Evolutionary conservation across 495 filamentous ascomycete species (phyloP).

Genomic region (Tuber calosporum): DNA sequence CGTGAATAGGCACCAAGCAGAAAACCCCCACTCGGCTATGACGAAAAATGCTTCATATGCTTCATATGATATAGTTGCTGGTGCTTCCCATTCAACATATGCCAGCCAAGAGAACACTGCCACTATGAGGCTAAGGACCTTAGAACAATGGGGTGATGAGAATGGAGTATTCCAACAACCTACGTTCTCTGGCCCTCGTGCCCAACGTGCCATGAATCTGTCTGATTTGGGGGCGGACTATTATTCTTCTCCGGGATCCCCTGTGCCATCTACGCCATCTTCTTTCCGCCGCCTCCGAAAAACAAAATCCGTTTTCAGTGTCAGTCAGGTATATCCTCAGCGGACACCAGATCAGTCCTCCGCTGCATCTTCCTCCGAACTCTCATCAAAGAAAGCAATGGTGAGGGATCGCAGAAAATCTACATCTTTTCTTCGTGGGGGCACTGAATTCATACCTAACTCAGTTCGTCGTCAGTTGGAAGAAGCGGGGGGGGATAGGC

Average conservation of each 20-base stretch:
- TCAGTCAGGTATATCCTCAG: constrained; percentile 27
- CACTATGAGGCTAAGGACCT: neutral
- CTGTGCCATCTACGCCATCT: constrained; percentile 59
- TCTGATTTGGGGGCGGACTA: constrained; percentile 41
- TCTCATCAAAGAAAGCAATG: constrained; percentile 18
- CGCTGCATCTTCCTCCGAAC: constrained; percentile 23
- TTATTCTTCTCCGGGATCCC: constrained; percentile 52
- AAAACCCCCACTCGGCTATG: neutral
- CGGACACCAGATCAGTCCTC: constrained; percentile 15
- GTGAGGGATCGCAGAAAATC: constrained; percentile 30
- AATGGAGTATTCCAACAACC: neutral
- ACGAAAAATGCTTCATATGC: neutral
- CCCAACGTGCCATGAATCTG: constrained; percentile 18
- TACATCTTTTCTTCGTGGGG: constrained; percentile 40
- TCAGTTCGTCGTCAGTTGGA: constrained; percentile 22
- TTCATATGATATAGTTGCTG: constrained; percentile 4
- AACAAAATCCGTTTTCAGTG: constrained; percentile 63
- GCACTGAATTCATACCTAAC: constrained; percentile 42
- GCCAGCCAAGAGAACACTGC: neutral
- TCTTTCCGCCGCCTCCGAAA: constrained; percentile 69
- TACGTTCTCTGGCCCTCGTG: constrained; percentile 3
- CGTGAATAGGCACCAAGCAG: neutral
- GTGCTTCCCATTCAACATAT: neutral
- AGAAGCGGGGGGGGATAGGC: constrained; percentile 2
- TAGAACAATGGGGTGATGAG: neutral